A percentile compares a stretch with the other conserved stretches of the same genome.
These are phyloP conservation scores for Elaeagnus macrophylla DNA, from an alignment of 306 rosid species.

Conservation along the genomic window DNA sequence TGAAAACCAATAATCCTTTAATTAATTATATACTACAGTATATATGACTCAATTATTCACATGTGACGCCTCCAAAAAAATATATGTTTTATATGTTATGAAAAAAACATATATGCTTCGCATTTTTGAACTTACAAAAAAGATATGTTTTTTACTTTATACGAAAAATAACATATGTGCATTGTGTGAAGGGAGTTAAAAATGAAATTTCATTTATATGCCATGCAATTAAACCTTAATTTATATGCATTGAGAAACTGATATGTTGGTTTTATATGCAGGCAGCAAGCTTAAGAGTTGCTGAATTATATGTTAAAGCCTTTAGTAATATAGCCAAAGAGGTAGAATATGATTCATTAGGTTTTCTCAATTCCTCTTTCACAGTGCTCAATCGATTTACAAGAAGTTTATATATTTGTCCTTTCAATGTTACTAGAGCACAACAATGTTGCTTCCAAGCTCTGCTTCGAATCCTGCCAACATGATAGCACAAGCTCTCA, in stretches of 20 bases:
- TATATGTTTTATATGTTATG: too few species aligned
- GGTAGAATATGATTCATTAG: constrained; percentile 34
- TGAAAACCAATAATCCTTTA: background rate
- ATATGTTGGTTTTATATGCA: constrained; percentile 35
- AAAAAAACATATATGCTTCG: too few species aligned
- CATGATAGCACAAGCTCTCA: constrained; percentile 93
- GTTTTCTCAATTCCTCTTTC: background rate
- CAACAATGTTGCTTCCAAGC: constrained; percentile 93
- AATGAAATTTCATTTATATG: too few species aligned
- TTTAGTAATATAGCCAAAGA: constrained; percentile 83
- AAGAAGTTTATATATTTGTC: background rate
- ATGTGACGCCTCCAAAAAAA: too few species aligned
- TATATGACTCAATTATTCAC: too few species aligned
- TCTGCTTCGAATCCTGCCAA: constrained; percentile 73
- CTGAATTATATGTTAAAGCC: constrained; percentile 86
- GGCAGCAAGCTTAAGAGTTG: constrained; percentile 91
- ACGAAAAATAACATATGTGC: too few species aligned
- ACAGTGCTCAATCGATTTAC: constrained; percentile 3
- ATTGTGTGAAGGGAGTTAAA: too few species aligned
- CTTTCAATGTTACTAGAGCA: constrained; percentile 39
- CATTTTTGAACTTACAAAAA: too few species aligned
- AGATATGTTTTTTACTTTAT: too few species aligned
- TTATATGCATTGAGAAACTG: constrained; percentile 8
- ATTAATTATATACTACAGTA: background rate
- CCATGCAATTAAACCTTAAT: too few species aligned